Percentiles rank a stretch among this genome's conserved stretches.
Conservation (phyloP, 1,284 basidiomycete genomes). For the Boletus calvinii region DNA sequence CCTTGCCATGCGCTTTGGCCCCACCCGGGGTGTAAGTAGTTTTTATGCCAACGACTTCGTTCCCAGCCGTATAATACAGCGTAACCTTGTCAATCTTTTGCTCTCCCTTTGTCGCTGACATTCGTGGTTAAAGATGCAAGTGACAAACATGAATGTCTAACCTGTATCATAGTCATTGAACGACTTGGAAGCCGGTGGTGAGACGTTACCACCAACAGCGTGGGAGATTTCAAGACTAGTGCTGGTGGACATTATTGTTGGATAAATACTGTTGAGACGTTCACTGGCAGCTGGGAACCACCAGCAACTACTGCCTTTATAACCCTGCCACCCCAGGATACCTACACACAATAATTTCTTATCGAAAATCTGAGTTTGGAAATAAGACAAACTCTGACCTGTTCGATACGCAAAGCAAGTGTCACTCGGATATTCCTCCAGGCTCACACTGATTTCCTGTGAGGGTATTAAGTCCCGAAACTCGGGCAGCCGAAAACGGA, state of each 20-base stretch:
- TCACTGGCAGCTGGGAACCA: too few relatives aligned
- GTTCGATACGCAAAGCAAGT: too few relatives aligned
- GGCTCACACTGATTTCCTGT: too few relatives aligned
- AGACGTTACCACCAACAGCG: neutral
- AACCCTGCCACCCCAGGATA: neutral
- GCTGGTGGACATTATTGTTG: neutral
- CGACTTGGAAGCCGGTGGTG: neutral
- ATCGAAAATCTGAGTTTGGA: neutral
- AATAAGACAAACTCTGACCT: neutral
- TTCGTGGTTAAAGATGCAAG: neutral
- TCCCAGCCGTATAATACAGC: neutral
- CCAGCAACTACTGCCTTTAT: too few relatives aligned
- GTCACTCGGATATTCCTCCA: too few relatives aligned
- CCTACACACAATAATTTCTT: too few relatives aligned
- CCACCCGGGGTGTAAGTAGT: neutral
- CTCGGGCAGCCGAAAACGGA: neutral
- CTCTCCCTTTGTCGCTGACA: neutral
- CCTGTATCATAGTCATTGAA: neutral
- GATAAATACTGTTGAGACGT: too few relatives aligned
- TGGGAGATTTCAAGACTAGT: neutral
- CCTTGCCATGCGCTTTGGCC: too few relatives aligned
- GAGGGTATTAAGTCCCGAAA: too few relatives aligned
- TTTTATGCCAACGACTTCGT: neutral
- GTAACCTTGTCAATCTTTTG: neutral
- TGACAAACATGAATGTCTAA: neutral